A percentile compares a stretch with the other conserved stretches of the same genome.
These are phyloP conservation scores for Debaryomyces robertsiae DNA, from an alignment of 1,139 yeast species.

Conservation along the genomic window DNA sequence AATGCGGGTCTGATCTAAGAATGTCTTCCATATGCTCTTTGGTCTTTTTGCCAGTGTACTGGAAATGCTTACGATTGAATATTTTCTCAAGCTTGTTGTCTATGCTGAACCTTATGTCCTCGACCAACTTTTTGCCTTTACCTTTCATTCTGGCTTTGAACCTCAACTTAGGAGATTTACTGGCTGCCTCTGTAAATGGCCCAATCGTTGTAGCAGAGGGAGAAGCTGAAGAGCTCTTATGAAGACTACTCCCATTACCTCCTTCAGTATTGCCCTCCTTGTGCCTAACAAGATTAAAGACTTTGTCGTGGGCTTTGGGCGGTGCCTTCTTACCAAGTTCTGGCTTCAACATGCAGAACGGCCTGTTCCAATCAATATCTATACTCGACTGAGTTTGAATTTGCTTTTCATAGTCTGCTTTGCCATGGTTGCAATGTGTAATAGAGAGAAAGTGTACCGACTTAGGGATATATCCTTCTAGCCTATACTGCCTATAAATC, in stretches of 20 bases:
- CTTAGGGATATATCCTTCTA: slow-evolving; percentile 42
- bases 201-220: no score
- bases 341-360: slow-evolving; percentile 51
- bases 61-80: slow-evolving; percentile 24
- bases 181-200: no score
- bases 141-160: slow-evolving; percentile 4
- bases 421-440: slow-evolving; percentile 59
- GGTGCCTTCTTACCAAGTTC: slow-evolving; percentile 19
- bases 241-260: neutral
- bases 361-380: slow-evolving; percentile 54
- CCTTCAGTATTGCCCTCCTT: neutral
- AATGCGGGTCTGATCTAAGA: slow-evolving; percentile 23
- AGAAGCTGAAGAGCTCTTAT: no score
- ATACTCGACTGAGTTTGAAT: slow-evolving; percentile 35
- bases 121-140: slow-evolving; percentile 6
- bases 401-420: slow-evolving; percentile 48
- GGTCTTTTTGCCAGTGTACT: slow-evolving; percentile 30
- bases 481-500: slow-evolving; percentile 52
- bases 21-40: slow-evolving; percentile 24
- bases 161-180: no score
- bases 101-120: slow-evolving; percentile 19
- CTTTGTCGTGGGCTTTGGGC: slow-evolving; percentile 15
- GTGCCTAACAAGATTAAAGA: slow-evolving; percentile 13
- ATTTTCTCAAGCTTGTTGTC: slow-evolving; percentile 27
- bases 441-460: slow-evolving; percentile 51